These are phyloP conservation scores for Mimosa bimucronata DNA, from an alignment of 306 rosid species.

Conservation along the genomic window DNA sequence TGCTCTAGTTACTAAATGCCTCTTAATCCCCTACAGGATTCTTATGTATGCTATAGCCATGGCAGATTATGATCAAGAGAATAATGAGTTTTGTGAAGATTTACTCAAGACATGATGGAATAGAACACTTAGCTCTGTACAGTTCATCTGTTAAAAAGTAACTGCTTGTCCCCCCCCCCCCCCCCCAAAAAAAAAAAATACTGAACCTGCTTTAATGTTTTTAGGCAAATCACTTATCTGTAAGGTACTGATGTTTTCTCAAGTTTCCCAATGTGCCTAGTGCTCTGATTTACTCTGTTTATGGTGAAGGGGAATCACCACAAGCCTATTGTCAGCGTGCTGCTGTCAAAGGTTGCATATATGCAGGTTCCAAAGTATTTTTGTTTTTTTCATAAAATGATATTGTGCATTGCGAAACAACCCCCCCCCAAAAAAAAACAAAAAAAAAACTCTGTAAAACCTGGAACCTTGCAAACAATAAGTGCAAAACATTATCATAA, in stretches of 20 bases:
- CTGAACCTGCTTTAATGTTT: constrained; percentile 14
- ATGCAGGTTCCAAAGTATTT: constrained; percentile 64
- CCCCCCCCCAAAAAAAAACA: too few relatives aligned
- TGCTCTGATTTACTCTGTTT: constrained; percentile 82
- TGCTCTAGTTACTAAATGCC: constrained; percentile 24
- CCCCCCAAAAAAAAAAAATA: too few relatives aligned
- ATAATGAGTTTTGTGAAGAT: constrained; percentile 51
- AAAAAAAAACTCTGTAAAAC: constrained; percentile 6
- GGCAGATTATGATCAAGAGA: constrained; percentile 79
- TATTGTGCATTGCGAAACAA: not conserved
- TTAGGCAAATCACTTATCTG: not conserved
- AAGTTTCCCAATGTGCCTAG: constrained; percentile 86
- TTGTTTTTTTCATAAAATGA: not conserved
- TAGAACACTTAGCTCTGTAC: constrained; percentile 75
- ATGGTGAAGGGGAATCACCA: constrained; percentile 88
- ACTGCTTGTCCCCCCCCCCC: constrained; percentile 26
- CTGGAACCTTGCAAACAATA: constrained; percentile 10
- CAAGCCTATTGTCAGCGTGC: constrained; percentile 94
- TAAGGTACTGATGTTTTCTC: constrained; percentile 25
- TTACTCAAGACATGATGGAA: constrained; percentile 74
- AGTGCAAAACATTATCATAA: not conserved
- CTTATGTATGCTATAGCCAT: constrained; percentile 84
- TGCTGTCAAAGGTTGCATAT: constrained; percentile 93
- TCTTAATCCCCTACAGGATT: constrained; percentile 56
- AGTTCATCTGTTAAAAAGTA: constrained; percentile 87